Evolutionary conservation across 1,284 basidiomycete genomes (phyloP), one percentile per base, ranked within the genome.

Genomic region (Ceratorhiza oryzae-sativae): DNA sequence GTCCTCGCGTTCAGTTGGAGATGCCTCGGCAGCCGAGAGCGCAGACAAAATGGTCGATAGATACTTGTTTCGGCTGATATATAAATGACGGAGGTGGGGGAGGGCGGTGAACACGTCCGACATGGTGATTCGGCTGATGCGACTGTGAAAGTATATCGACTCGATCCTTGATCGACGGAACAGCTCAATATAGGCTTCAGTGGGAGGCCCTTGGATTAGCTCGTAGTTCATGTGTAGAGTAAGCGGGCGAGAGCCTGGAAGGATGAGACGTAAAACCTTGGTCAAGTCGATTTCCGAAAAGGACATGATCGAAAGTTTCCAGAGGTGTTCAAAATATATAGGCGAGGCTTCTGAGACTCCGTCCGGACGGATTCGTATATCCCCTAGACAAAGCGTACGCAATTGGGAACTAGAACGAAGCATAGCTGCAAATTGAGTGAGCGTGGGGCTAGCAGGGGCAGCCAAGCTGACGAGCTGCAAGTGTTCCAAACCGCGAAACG

Each of bases 211-310:
- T 18, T n/a, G 51, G 20, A 55, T n/a, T 8, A 55, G 30, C 30
- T 55, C 51, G 30, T 55, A 55, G 51, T 55, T 55, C 27, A 34
- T 55, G 30, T 55, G 51, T 55, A 55, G 13, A 18, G 51, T 55
- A 13, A 55, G 51, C 30, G 30, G 25, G 18, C 25, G 27, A 34
- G 51, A n/a, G 51, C 51, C 51, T 13, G 51, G 51, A n/a, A 30
- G 34, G 4, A 55, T 34, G 15, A 55, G 13, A 3, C 30, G 30
- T n/a, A 55, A 30, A 18, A 55, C 12, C 51, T 34, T 55, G 51
- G 12, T 34, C 34, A 55, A 18, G 30, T 55, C 51, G 12, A 30
- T 0, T 34, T 55, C 51, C 3, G 30, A 27, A 34, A 56, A 34
- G 12, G 55, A 56, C 32, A 56, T 56, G 18, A 56, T 9, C 34